Evolutionary conservation across 2,329 filamentous ascomycete species (phyloP).

Genomic region (Aspergillus versicolor): DNA sequence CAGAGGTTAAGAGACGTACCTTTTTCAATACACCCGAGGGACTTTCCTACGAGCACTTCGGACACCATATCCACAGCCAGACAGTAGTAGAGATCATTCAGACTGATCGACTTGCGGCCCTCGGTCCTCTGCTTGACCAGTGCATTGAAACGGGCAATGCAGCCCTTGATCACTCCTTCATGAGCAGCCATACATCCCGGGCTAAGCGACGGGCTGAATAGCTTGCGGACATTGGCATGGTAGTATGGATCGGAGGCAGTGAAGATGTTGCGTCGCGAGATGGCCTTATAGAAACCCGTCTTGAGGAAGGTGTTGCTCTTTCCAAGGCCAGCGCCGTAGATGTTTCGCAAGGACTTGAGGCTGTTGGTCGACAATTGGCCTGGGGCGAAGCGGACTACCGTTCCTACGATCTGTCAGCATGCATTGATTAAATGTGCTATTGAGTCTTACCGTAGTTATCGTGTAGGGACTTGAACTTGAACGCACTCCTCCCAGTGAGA

Average conservation of each 20-base stretch:
- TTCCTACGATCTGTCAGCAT: slow-evolving; percentile 11
- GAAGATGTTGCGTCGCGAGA: slow-evolving; percentile 26
- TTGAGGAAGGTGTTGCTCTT: slow-evolving; percentile 24
- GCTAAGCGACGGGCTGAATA: slow-evolving; percentile 25
- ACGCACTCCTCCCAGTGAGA: slow-evolving; percentile 20
- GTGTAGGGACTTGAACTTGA: slow-evolving; percentile 21
- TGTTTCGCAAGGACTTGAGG: slow-evolving; percentile 23
- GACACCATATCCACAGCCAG: slow-evolving; percentile 27
- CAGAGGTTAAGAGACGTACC: slow-evolving; percentile 5
- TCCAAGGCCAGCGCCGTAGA: slow-evolving; percentile 21
- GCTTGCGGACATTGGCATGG: slow-evolving; percentile 24
- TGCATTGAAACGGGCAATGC: slow-evolving; percentile 21
- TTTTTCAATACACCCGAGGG: slow-evolving; percentile 24
- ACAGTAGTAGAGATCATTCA: slow-evolving; percentile 26
- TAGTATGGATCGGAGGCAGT: slow-evolving; percentile 24
- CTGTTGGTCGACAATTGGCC: slow-evolving; percentile 28
- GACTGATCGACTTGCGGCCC: slow-evolving; percentile 7
- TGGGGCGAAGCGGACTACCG: slow-evolving; percentile 22
- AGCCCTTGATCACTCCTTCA: slow-evolving; percentile 21
- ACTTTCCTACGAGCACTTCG: slow-evolving; percentile 25
- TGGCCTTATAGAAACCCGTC: slow-evolving; percentile 24
- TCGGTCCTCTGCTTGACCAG: slow-evolving; percentile 14
- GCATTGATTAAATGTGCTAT: too few relatives aligned
- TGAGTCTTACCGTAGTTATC: slow-evolving; percentile 15
- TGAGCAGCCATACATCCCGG: slow-evolving; percentile 23